Evolutionary conservation across 1,139 yeast genomes (phyloP), one percentile per base, ranked within the genome.

Genomic region (Blastobotrys proliferans): DNA sequence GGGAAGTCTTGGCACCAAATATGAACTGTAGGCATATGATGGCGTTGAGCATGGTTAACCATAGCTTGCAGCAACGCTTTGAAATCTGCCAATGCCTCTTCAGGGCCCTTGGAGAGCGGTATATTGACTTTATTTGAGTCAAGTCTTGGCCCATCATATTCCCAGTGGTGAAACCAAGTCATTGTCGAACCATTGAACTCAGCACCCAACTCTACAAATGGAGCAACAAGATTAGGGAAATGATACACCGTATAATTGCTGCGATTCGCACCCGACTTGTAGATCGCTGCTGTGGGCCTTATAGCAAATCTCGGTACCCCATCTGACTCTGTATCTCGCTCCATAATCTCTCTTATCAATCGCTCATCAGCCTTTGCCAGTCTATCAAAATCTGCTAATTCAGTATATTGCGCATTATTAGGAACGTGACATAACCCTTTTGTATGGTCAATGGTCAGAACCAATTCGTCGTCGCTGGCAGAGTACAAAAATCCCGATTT

Each of bases 401-500:
- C 58, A 29, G 72, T 45, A 21, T 48, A 51, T n/a, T n/a, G n/a
- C n/a, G n/a, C n/a, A n/a, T n/a, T n/a, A n/a, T n/a, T n/a, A n/a
- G n/a, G n/a, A n/a, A n/a, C n/a, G n/a, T n/a, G n/a, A n/a, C n/a
- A n/a, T n/a, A n/a, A n/a, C n/a, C n/a, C n/a, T n/a, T n/a, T n/a
- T n/a, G n/a, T n/a, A n/a, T n/a, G n/a, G n/a, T n/a, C n/a, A n/a
- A n/a, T n/a, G n/a, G n/a, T n/a, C n/a, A n/a, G n/a, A n/a, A n/a
- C n/a, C n/a, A n/a, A n/a, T n/a, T n/a, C n/a, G n/a, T n/a, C n/a
- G n/a, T n/a, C n/a, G n/a, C n/a, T n/a, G n/a, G n/a, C n/a, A n/a
- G n/a, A n/a, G n/a, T n/a, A n/a, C n/a, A n/a, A n/a, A 60, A 79
- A 83, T 1, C 86, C 94, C 53, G 73, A 69, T 45, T 69, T 66